Evolutionary conservation across 2,329 filamentous ascomycete species (phyloP), one percentile per base, ranked within the genome.

Genomic region (Sporothrix protearum): DNA sequence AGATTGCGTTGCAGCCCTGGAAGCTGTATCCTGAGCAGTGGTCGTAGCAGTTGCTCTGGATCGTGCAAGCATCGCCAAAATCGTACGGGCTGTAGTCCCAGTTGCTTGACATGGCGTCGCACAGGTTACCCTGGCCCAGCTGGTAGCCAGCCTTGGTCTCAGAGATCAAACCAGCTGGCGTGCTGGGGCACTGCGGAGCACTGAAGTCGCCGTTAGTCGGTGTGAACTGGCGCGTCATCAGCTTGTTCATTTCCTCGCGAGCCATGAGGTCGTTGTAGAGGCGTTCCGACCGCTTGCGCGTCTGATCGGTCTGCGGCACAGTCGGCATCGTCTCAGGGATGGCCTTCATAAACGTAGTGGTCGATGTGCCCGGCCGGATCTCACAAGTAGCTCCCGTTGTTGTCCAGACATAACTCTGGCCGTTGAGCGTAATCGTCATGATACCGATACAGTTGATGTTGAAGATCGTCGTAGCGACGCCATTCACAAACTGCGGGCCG

Each of bases 31-130:
- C 59, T 30, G 53, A 49, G 47, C 69, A 71, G n/a, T 42, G 47
- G 59, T 71, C 69, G 33, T 71, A 71, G 69, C 69, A 71, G 69
- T 33, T n/a, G 49, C 69, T 71, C 59, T 71, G 69, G 14, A 66
- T 25, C 25, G 67, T 64, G 63, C 64, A 71, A 6, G 63, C 63
- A 25, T 71, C 70, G 63, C 70, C 63, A 42, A 71, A 71, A 19
- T 68, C 70, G 51, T 71, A 71, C 12, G 69, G 69, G 59, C 69
- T 71, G 69, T 42, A 51, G 33, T 42, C 47, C 69, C 69, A 71
- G 59, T 71, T 28, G n/a, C 30, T 55, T n/a, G 69, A 71, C 69
- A 71, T 71, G 59, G 69, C 69, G n/a, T 71, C 30, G 33, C 59
- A 71, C 59, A 71, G 22, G 69, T 71, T 71, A 59, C 59, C 69